phyloP scores from a whole-genome alignment of 2,329 filamentous ascomycete species.

The Penicillium sp. region DNA sequence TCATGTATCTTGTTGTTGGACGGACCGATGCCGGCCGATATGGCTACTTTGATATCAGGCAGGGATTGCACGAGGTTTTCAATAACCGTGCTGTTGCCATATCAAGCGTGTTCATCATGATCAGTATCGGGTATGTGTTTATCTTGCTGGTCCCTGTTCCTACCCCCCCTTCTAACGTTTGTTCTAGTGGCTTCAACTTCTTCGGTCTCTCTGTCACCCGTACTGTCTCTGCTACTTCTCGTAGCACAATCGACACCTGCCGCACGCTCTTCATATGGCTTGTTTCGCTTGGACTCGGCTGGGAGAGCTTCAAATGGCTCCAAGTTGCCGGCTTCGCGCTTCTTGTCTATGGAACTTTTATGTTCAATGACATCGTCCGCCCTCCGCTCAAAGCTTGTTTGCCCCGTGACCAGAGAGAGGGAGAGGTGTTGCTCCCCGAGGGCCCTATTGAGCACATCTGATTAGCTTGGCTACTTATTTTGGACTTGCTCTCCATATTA shows the following conservation, averaged over 20 bases:
- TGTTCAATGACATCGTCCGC: slow-evolving; percentile 91
- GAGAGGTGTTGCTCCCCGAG: slow-evolving; percentile 65
- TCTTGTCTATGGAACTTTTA: slow-evolving; percentile 91
- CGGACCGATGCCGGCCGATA: slow-evolving; percentile 68
- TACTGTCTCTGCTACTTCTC: slow-evolving; percentile 83
- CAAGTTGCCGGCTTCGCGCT: slow-evolving; percentile 86
- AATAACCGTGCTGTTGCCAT: slow-evolving; percentile 67
- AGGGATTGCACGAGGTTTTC: slow-evolving; percentile 79
- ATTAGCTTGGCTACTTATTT: not conserved
- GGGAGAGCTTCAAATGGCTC: slow-evolving; percentile 97
- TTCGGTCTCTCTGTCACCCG: slow-evolving; percentile 93
- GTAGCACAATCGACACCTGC: slow-evolving; percentile 96
- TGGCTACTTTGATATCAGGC: slow-evolving; percentile 86
- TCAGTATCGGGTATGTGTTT: slow-evolving; percentile 80
- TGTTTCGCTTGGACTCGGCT: slow-evolving; percentile 85
- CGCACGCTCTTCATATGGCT: slow-evolving; percentile 98
- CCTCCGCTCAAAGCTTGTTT: slow-evolving; percentile 72
- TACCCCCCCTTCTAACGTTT: slow-evolving; percentile 1
- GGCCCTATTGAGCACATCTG: slow-evolving; percentile 74
- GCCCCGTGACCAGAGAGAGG: slow-evolving; percentile 53
- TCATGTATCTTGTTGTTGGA: slow-evolving; percentile 76
- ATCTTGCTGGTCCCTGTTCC: not conserved
- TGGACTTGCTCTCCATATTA: not conserved
- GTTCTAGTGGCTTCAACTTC: slow-evolving; percentile 86
- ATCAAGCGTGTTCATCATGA: slow-evolving; percentile 87